Conservation (phyloP, 352 stramenopile species). For the Globisporangium middletonii region DNA sequence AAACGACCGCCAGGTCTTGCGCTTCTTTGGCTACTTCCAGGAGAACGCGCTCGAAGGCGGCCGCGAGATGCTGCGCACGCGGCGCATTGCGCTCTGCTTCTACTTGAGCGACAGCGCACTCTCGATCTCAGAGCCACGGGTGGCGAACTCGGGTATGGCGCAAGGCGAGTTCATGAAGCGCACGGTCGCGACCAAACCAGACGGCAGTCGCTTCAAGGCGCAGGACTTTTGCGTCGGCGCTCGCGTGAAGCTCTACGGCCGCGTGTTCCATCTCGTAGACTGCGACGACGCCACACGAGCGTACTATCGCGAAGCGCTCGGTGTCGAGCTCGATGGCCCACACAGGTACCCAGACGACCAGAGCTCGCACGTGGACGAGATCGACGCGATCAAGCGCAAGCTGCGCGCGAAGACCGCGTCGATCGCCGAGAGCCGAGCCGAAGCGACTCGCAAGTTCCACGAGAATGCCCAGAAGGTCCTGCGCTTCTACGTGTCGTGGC, state of each 20-base stretch:
- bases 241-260: slow-evolving; percentile 74
- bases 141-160: slow-evolving; percentile 82
- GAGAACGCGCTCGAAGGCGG: slow-evolving; percentile 45
- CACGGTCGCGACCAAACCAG: slow-evolving; percentile 31
- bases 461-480: slow-evolving; percentile 83
- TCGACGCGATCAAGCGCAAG: slow-evolving; percentile 46
- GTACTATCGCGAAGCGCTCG: slow-evolving; percentile 65
- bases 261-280: slow-evolving; percentile 82
- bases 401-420: slow-evolving; percentile 22
- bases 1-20: slow-evolving; percentile 77
- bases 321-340: slow-evolving; percentile 23
- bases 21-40: slow-evolving; percentile 89
- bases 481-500: slow-evolving; percentile 89
- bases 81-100: slow-evolving; percentile 74
- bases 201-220: slow-evolving; percentile 36
- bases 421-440: slow-evolving; percentile 26
- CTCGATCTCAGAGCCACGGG: slow-evolving; percentile 81
- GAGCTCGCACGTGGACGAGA: slow-evolving; percentile 37
- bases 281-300: slow-evolving; percentile 82
- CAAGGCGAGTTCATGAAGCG: slow-evolving; percentile 89
- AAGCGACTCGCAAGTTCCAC: slow-evolving; percentile 66
- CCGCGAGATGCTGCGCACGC: slow-evolving; percentile 22
- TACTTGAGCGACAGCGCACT: slow-evolving; percentile 82
- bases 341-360: slow-evolving; percentile 79
- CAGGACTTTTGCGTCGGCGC: slow-evolving; percentile 78